Base-by-base conservation (phyloP, 306 rosid genomes). In the Cicer bijugum region DNA sequence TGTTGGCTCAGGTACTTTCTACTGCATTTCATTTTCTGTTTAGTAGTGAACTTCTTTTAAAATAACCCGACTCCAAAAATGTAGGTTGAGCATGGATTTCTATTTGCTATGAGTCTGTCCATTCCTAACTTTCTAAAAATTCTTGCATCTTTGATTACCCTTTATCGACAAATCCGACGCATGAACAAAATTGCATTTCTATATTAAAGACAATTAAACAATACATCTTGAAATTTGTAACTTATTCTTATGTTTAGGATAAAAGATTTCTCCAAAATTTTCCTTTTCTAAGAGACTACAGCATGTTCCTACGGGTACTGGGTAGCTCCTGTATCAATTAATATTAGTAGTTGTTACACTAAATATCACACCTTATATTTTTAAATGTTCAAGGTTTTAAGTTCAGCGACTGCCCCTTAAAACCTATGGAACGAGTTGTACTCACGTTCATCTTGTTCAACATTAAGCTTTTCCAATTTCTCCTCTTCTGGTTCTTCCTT, bases 1-100 rank as follows among this genome's bases (percentile, higher is more conserved):
- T 91, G 66, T 85, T 94, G 82, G 85, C 90, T 39, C 92, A 91
- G 97, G 97, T 94, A 88, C 62, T 63, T 63, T 44, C 70, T 39
- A 7, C 14, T 76, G 77, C 48, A 8, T 10, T 47, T 38, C 51
- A 38, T 46, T 67, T 70, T 71, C 76, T 67, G 16, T 58, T 68
- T 19, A 35, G 39, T 62, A 57, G 40, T 57, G 15, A 57, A 23
- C 63, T 23, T 20, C 5, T 28, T 28, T 57, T 57, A 23, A 23
- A 23, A 15, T 23, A 10, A 23, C 16, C 63, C 9, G 12, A 28
- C 63, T 57, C 63, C 63, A 23, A 57, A 33, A 57, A 33, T 35
- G n/a, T 7, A 59, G 43, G 44, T 35, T 59, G 6, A 59, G 15
- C 5, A 16, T 35, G 43, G 64, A 12, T 59, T 59, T 59, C 44